Evolutionary conservation across 2,329 filamentous ascomycete genomes (phyloP).

Genomic region (Colletotrichum truncatum): DNA sequence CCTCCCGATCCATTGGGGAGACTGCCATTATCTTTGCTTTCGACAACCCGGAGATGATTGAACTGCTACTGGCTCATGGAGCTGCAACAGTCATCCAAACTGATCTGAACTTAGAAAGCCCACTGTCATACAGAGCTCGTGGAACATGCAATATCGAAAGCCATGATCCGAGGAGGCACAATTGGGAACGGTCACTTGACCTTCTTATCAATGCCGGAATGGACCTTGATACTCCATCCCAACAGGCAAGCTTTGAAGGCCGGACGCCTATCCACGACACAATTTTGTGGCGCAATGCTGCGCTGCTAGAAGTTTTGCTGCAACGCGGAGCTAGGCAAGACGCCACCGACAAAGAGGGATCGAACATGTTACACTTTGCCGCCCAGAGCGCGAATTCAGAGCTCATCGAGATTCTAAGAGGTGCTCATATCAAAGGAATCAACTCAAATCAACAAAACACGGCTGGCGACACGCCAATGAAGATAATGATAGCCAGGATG

Average conservation of each 20-base stretch:
- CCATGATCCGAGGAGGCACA: background rate
- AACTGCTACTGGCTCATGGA: background rate
- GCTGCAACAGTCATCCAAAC: background rate
- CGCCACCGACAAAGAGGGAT: background rate
- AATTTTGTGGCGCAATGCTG: slow-evolving; percentile 4
- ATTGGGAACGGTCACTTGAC: slow-evolving; percentile 3
- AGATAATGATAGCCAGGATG: slow-evolving; percentile 2
- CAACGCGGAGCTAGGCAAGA: background rate
- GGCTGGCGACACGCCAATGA: slow-evolving; percentile 15
- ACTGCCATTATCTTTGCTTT: slow-evolving; percentile 10
- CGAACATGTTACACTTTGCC: background rate
- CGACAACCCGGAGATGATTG: slow-evolving; percentile 1
- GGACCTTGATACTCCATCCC: slow-evolving; percentile 1
- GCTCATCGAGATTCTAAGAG: background rate
- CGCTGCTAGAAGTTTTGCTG: background rate
- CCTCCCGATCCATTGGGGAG: background rate
- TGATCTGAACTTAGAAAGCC: background rate
- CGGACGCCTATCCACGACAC: slow-evolving; percentile 5
- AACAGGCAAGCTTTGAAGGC: background rate
- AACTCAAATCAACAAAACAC: background rate
- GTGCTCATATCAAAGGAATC: background rate
- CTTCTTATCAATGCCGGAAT: background rate
- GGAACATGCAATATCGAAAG: background rate
- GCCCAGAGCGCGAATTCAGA: background rate
- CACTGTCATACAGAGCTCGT: background rate